A percentile compares a stretch with the other conserved stretches of the same genome.
These are phyloP conservation scores for Cladorrhinum sp. DNA, from an alignment of 2,329 filamentous ascomycete species.

Conservation along the genomic window DNA sequence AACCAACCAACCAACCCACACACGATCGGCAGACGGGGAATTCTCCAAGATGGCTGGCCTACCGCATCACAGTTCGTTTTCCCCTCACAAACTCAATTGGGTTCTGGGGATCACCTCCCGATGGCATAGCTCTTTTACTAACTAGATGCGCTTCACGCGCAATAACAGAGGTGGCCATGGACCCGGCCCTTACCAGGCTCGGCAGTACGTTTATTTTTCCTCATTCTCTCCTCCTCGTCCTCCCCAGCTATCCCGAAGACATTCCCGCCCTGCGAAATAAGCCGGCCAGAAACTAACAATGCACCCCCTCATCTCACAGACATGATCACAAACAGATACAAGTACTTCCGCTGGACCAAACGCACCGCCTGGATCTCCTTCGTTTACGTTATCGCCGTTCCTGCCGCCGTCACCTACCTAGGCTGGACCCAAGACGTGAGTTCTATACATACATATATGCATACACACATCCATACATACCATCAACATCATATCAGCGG, in stretches of 20 bases:
- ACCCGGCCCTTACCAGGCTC: constrained; percentile 47
- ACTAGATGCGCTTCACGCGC: constrained; percentile 22
- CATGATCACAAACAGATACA: constrained; percentile 80
- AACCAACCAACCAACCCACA: constrained; percentile 2
- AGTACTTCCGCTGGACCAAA: constrained; percentile 92
- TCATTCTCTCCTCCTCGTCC: not conserved
- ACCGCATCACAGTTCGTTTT: constrained; percentile 41
- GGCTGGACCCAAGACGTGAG: constrained; percentile 85
- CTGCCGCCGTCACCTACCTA: constrained; percentile 64
- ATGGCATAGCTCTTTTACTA: constrained; percentile 24
- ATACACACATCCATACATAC: not conserved
- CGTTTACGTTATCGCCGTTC: constrained; percentile 71
- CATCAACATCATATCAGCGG: not conserved
- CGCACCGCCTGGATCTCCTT: constrained; percentile 78
- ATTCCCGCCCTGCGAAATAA: too few species aligned
- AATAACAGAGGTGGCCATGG: constrained; percentile 42
- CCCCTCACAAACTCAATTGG: not conserved
- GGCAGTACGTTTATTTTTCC: constrained; percentile 38
- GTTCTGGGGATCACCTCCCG: constrained; percentile 4
- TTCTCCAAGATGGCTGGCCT: constrained; percentile 40
- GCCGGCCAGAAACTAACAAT: not conserved
- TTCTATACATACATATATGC: constrained; percentile 25
- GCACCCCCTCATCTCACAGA: constrained; percentile 48
- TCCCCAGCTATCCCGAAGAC: not conserved
- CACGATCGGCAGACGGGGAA: not conserved